Base-by-base conservation (phyloP, 768 basidiomycete species). In the Pleurotus ostreatus region DNA sequence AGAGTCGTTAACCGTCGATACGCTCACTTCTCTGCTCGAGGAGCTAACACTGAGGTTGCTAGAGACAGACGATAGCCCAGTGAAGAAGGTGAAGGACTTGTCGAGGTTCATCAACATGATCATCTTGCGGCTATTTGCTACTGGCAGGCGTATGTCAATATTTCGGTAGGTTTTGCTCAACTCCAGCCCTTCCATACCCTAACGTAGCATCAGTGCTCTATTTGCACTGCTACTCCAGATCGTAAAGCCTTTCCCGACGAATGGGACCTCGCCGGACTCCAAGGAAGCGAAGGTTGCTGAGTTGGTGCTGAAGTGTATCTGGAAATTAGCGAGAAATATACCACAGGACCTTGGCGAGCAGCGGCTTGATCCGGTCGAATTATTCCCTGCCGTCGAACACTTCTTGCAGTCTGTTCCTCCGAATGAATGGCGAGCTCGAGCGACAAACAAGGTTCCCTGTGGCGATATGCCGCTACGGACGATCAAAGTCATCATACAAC, bases 61-160 rank as follows among this genome's bases (percentile, higher is more conserved):
- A 16, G 92, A 97, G 68, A 98, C 96, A 25, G 96, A 98, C 66
- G 92, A 94, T 63, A 92, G 85, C 61, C 71, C 78, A 13, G 81
- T 89, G 46, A 84, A 83, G 67, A 89, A 93, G 65, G 84, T 97
- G 41, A 93, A 94, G 66, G 97, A 98, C 66, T 66, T 98, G 57
- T 94, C 94, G 4, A 85, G 92, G 49, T 98, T 97, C 70, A 95
- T 99, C 73, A 99, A 99, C 70, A 95, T 98, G 92, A 94, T 98
- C 57, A 89, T 98, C 59, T 76, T 99, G 56, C 88, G 95, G 30
- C 69, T 97, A 55, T 96, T 99, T 73, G 89, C 93, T 34, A 94
- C 93, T 8, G 89, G 90, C 13, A 79, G 93, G 60, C 80, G 90
- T 56, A 94, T 94, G 81, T 87, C 93, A 0, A 88, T 95, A 55